Percentiles rank a stretch among this genome's conserved stretches.
Evolutionary conservation across 108 stramenopile species (phyloP).

Genomic region (Nannochloropsis gaditana): DNA sequence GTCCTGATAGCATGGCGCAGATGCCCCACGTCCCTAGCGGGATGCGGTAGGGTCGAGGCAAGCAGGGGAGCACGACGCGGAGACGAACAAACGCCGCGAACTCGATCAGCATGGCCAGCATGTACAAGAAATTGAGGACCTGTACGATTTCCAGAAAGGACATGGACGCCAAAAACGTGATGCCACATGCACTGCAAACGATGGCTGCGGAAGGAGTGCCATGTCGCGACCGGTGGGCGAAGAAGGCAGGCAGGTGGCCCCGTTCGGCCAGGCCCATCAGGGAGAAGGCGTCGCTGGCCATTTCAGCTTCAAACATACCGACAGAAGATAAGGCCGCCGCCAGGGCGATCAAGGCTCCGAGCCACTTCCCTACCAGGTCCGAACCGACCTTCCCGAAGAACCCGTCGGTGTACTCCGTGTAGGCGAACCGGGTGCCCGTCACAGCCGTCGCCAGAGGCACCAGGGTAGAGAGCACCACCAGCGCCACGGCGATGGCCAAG

Average conservation of each 20-base stretch:
- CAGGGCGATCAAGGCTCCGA: constrained; percentile 80
- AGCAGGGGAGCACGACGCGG: constrained; percentile 53
- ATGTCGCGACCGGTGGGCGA: constrained; percentile 64
- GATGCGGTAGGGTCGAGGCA: constrained; percentile 48
- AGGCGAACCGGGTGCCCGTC: constrained; percentile 54
- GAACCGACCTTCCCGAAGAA: constrained; percentile 67
- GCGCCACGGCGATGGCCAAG: constrained; percentile 62
- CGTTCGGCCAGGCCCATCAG: constrained; percentile 88
- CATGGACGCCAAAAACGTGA: constrained; percentile 63
- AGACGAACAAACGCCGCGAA: constrained; percentile 88
- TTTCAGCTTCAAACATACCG: constrained; percentile 88
- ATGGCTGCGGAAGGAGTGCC: constrained; percentile 82
- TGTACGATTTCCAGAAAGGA: constrained; percentile 72
- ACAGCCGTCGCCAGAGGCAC: constrained; percentile 58
- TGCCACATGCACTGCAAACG: constrained; percentile 65
- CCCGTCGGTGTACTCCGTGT: constrained; percentile 65
- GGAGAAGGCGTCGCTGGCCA: constrained; percentile 78
- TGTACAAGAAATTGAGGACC: constrained; percentile 81
- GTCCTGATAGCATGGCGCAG: constrained; percentile 29
- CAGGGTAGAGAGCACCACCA: constrained; percentile 65
- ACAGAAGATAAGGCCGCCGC: constrained; percentile 79
- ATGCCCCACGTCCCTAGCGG: constrained; percentile 37
- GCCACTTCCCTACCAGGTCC: constrained; percentile 77
- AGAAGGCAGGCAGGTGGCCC: constrained; percentile 72
- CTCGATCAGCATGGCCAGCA: constrained; percentile 72